A percentile compares a stretch with the other conserved stretches of the same genome.
These are phyloP conservation scores for Saturnispora ahearnii DNA, from an alignment of 805 yeast genomes.

Conservation along the genomic window DNA sequence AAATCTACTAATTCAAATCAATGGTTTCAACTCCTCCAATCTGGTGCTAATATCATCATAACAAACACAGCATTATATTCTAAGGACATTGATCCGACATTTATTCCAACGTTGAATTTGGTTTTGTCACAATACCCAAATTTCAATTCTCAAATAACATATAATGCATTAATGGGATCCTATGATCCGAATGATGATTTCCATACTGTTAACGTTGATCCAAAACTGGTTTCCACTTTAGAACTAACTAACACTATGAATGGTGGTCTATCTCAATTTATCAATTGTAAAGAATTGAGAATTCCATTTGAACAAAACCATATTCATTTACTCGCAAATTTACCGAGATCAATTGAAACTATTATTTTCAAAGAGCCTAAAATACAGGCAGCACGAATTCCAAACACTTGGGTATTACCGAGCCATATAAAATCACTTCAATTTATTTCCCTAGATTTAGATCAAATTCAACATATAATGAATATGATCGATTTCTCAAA, in stretches of 20 bases:
- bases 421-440: background rate
- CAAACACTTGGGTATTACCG: slow-evolving; percentile 2
- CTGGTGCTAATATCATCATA: background rate
- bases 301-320: background rate
- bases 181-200: background rate
- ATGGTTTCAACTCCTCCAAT: background rate
- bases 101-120: background rate
- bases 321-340: background rate
- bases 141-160: background rate
- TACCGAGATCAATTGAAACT: slow-evolving; percentile 1
- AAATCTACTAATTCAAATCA: background rate
- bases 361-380: slow-evolving; percentile 1
- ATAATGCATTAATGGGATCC: slow-evolving; percentile 2
- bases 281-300: slow-evolving; percentile 1
- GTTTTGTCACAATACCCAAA: background rate
- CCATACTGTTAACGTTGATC: background rate
- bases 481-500: slow-evolving; percentile 1
- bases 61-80: slow-evolving; percentile 6
- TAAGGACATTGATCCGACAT: slow-evolving; percentile 2
- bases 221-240: background rate
- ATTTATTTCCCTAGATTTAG: slow-evolving; percentile 5
- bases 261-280: background rate
- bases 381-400: background rate
- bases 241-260: background rate
- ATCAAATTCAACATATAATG: background rate